Evolutionary conservation across 345 rosid species (phyloP).

Genomic region (Citrus unshiu): DNA sequence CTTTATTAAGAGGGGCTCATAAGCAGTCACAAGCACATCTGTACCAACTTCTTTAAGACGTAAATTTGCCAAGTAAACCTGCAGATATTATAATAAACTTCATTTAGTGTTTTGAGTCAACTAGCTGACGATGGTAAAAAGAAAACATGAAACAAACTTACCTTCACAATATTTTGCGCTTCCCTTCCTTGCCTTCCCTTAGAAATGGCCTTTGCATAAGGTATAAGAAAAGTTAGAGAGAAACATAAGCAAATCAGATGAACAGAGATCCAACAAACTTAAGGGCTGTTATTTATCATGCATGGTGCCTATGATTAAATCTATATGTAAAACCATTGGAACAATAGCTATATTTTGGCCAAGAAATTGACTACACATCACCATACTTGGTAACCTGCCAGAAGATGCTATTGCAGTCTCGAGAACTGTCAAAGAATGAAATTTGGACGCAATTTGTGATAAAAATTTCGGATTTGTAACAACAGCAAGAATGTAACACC

Average conservation of each 20-base stretch:
- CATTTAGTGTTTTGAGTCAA: conserved; percentile 12
- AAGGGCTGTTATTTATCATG: not conserved
- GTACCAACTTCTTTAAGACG: conserved; percentile 77
- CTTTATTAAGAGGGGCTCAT: conserved; percentile 72
- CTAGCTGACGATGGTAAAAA: not conserved
- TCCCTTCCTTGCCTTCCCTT: conserved; percentile 94
- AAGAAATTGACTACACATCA: not conserved
- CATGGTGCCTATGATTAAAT: not conserved
- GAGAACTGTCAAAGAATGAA: not conserved
- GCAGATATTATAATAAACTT: conserved; percentile 14
- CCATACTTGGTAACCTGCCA: not conserved
- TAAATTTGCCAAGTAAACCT: conserved; percentile 78
- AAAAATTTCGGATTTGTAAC: not conserved
- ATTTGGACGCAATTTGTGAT: not conserved
- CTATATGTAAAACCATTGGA: not conserved
- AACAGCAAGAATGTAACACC: not conserved
- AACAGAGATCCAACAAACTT: not conserved
- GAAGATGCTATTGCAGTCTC: not conserved
- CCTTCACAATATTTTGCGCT: conserved; percentile 76
- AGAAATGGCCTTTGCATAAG: conserved; percentile 50
- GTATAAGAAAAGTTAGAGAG: not conserved
- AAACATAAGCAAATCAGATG: not conserved
- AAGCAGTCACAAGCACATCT: conserved; percentile 65
- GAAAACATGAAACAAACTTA: conserved; percentile 19
- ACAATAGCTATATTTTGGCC: not conserved